A percentile compares a stretch with the other conserved stretches of the same genome.
These are phyloP conservation scores for Geranomyces variabilis DNA, from an alignment of 192 early-diverging fungal species.

Conservation along the genomic window DNA sequence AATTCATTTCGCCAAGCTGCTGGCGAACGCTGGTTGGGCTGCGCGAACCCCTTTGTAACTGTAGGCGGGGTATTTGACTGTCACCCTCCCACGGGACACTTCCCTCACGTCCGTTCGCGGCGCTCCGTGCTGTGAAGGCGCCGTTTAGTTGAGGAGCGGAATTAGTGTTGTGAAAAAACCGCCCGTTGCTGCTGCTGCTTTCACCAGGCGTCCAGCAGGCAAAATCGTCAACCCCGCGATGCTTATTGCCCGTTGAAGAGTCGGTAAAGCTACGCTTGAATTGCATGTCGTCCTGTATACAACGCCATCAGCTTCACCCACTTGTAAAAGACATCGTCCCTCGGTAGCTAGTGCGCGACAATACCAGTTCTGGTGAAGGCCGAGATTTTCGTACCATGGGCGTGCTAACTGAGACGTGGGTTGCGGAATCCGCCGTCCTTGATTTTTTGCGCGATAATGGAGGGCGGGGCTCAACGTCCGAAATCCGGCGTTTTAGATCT, in stretches of 20 bases:
- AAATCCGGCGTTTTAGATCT: neutral
- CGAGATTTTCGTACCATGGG: neutral
- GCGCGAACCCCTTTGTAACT: too few relatives aligned
- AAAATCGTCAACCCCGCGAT: too few relatives aligned
- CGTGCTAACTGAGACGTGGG: too few relatives aligned
- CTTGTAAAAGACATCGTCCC: too few relatives aligned
- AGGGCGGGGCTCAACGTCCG: neutral
- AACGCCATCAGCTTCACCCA: too few relatives aligned
- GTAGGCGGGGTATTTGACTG: too few relatives aligned
- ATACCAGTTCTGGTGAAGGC: neutral
- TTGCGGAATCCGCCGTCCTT: too few relatives aligned
- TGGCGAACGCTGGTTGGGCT: conserved; percentile 2
- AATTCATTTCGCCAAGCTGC: conserved; percentile 9
- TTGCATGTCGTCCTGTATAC: conserved; percentile 9
- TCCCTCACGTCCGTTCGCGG: neutral
- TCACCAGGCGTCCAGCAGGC: neutral
- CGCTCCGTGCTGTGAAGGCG: neutral
- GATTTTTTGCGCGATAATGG: too few relatives aligned
- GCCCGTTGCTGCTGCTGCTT: conserved; percentile 3
- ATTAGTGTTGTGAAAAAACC: neutral
- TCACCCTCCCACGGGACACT: neutral
- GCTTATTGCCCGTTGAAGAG: too few relatives aligned
- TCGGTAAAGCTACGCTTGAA: neutral
- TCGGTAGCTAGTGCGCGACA: too few relatives aligned
- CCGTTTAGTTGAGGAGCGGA: neutral